Base-by-base conservation (phyloP, 495 filamentous ascomycete species). In the Penicillium coffeae region DNA sequence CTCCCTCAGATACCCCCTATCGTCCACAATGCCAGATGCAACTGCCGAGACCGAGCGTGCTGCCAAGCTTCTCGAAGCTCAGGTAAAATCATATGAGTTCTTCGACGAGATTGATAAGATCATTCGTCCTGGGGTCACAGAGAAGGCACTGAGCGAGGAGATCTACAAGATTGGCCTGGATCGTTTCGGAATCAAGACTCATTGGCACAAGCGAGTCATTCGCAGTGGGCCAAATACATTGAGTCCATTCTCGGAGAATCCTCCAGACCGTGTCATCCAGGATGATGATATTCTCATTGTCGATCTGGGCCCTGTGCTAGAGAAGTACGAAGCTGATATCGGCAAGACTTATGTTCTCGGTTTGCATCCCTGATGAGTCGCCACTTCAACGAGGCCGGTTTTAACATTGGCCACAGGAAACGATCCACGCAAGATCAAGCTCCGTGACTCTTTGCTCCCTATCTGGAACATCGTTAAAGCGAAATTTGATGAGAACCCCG, bases 191-290 rank as follows among this genome's bases (percentile, higher is more conserved):
- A 60, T 79, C 15, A 55, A 60, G 16, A 76, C 69, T 3, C 70
- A 76, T 21, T 78, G 75, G 74, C 74, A 78, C 53, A 79, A 77
- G 52, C 69, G 74, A 8, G 68, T 77, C 1, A 66, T 78, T 36
- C 66, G 75, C 10, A 75, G 72, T 37, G 75, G 75, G 1, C 68
- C 68, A 19, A 79, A 77, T 48, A 78, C 74, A 0, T 34, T 77
- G 1, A 45, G 52, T 8, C 74, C 74, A 0, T 78, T 73, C 30
- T 47, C 60, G 6, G 74, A 72, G 3, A 77, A 75, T 42, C 74
- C 72, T 3, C 72, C 73, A 1, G 72, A 79, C 48, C 73, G 74
- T 3, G 56, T 71, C 21, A 72, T 79, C 38, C 49, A 70, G 35
- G 41, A 45, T 10, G 72, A 79, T 39, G 73, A 79, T 42, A 77